Percentiles rank a stretch among this genome's conserved stretches.
Conservation (phyloP, 2,329 filamentous ascomycete genomes). For the Dactylellina sp. region DNA sequence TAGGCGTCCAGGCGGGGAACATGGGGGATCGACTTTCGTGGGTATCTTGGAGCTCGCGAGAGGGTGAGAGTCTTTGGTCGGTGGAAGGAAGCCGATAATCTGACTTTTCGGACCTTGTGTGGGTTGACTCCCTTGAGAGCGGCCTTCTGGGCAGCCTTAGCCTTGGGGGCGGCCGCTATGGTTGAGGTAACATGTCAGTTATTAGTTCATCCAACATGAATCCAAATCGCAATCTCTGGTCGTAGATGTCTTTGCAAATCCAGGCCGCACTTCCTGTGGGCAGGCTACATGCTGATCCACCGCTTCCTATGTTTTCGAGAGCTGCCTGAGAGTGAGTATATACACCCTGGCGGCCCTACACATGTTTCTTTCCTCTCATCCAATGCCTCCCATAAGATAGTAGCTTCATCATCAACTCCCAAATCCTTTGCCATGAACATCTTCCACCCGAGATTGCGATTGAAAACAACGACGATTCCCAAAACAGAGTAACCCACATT, state of each 20-base stretch:
- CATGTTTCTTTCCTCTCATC: neutral
- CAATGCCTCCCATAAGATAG: neutral
- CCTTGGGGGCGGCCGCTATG: slow-evolving; percentile 78
- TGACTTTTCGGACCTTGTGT: slow-evolving; percentile 93
- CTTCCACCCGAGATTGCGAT: slow-evolving; percentile 43
- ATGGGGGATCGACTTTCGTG: slow-evolving; percentile 92
- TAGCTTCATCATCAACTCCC: neutral
- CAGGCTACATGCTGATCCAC: too few species aligned
- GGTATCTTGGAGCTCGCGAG: slow-evolving; percentile 92
- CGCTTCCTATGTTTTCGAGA: too few species aligned
- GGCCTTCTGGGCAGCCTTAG: slow-evolving; percentile 93
- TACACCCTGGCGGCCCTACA: too few species aligned
- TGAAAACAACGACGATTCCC: slow-evolving; percentile 19
- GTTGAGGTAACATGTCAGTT: slow-evolving; percentile 30
- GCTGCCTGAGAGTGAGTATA: too few species aligned
- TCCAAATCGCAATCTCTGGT: slow-evolving; percentile 37
- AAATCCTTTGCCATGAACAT: slow-evolving; percentile 17
- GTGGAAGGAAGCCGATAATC: slow-evolving; percentile 95
- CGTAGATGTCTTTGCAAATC: slow-evolving; percentile 39
- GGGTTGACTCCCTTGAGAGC: slow-evolving; percentile 85
- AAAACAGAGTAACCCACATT: slow-evolving; percentile 38
- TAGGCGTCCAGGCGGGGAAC: slow-evolving; percentile 92
- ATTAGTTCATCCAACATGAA: neutral
- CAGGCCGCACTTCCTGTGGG: neutral
- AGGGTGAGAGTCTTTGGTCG: slow-evolving; percentile 95